phyloP scores from a whole-genome alignment of 1,284 basidiomycete genomes.

The Ceratobasidium sp. region DNA sequence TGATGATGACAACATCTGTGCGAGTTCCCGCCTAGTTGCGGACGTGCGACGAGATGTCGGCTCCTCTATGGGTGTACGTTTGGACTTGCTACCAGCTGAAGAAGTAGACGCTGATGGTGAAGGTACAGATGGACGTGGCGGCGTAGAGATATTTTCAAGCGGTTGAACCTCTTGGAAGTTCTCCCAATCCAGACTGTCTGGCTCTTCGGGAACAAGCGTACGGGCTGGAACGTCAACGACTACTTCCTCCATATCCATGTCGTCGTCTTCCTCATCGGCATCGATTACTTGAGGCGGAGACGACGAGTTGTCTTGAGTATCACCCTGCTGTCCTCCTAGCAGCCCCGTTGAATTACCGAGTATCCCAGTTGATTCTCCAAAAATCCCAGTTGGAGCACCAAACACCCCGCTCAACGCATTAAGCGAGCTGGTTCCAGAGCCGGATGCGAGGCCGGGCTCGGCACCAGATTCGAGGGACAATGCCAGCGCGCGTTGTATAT shows the following conservation, averaged over 20 bases:
- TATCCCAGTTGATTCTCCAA: conserved; percentile 20
- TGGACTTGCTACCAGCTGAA: background rate
- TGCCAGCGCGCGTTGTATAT: conserved; percentile 35
- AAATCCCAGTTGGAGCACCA: conserved; percentile 22
- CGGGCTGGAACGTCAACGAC: conserved; percentile 22
- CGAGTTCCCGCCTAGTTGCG: conserved; percentile 17
- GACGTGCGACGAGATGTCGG: conserved; percentile 12
- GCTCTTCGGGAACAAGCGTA: background rate
- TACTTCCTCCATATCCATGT: conserved; percentile 42
- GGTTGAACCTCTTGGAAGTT: conserved; percentile 5
- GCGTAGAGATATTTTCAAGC: background rate
- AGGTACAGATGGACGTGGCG: background rate
- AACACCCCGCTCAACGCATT: background rate
- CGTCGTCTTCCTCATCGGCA: conserved; percentile 36
- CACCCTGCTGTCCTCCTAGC: background rate
- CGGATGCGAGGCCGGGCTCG: background rate
- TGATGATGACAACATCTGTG: conserved; percentile 18
- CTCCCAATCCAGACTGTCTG: conserved; percentile 2
- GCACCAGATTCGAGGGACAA: background rate
- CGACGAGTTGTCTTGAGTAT: background rate
- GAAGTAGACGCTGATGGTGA: conserved; percentile 5
- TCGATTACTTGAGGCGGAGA: conserved; percentile 10
- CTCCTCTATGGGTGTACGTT: background rate
- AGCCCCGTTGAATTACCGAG: background rate
- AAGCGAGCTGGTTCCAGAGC: background rate